Percentiles rank a stretch among this genome's conserved stretches.
Conservation (phyloP, 148 eudicot genomes). For the Cornus florida region DNA sequence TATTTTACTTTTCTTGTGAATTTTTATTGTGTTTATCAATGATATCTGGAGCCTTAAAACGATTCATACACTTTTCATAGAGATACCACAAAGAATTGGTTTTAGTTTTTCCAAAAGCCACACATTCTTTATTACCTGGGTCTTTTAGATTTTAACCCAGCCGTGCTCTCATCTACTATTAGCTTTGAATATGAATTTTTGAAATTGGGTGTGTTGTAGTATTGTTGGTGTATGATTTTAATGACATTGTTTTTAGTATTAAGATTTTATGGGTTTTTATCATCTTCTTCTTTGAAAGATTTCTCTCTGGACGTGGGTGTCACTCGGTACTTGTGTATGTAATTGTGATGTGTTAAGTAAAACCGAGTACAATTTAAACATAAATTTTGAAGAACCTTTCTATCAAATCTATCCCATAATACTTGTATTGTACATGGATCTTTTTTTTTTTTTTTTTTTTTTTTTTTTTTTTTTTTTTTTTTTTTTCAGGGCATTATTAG, state of each 20-base stretch:
- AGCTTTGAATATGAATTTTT: background rate
- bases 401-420: background rate
- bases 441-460: no score
- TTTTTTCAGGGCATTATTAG: conserved; percentile 35
- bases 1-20: background rate
- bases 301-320: background rate
- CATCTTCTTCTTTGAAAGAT: background rate
- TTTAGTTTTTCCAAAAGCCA: no score
- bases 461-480: no score
- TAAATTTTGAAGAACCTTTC: background rate
- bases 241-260: background rate
- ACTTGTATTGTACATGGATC: background rate
- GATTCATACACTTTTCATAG: no score
- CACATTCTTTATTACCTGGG: no score
- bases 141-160: no score
- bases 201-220: background rate
- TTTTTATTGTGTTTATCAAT: no score
- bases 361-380: background rate
- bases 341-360: background rate
- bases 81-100: no score
- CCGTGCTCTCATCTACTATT: background rate
- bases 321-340: background rate
- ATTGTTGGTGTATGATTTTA: background rate
- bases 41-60: background rate
- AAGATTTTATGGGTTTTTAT: background rate